Conservation (phyloP, 106 monocot genomes). For the Dendrobium catenatum region DNA sequence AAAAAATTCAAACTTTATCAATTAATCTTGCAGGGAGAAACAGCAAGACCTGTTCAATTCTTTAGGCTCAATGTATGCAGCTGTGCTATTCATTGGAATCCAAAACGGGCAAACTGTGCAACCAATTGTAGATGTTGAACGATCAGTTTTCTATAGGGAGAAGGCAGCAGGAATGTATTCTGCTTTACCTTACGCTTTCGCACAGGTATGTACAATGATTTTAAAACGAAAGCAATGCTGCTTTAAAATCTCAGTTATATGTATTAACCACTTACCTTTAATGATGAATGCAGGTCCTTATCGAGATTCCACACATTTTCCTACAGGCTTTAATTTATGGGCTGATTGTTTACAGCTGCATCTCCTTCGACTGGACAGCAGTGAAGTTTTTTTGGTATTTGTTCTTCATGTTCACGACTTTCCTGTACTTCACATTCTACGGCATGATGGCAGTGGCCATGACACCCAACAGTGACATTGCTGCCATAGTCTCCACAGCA, state of each 20-base stretch:
- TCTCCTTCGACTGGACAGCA: conserved; percentile 6
- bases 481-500: conserved; percentile 12
- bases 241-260: not conserved
- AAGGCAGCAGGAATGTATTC: conserved; percentile 64
- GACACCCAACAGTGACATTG: conserved; percentile 11
- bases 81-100: conserved; percentile 40
- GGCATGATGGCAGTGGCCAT: conserved; percentile 15
- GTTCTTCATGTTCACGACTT: conserved; percentile 11
- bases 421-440: conserved; percentile 12
- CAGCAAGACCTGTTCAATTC: conserved; percentile 46
- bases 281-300: not conserved
- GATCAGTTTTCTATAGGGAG: conserved; percentile 52
- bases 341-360: conserved; percentile 4
- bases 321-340: conserved; percentile 4
- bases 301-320: conserved; percentile 2
- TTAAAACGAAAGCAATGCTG: not conserved
- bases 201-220: conserved; percentile 18
- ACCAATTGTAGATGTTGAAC: conserved; percentile 41
- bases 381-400: conserved; percentile 10
- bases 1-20: not conserved
- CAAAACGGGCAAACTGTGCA: conserved; percentile 33
- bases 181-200: conserved; percentile 46
- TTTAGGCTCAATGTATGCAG: conserved; percentile 47
- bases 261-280: not conserved
- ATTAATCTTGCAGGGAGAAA: conserved; percentile 7